Evolutionary conservation across 495 filamentous ascomycete genomes (phyloP).

Genomic region (Pyronema domesticum): DNA sequence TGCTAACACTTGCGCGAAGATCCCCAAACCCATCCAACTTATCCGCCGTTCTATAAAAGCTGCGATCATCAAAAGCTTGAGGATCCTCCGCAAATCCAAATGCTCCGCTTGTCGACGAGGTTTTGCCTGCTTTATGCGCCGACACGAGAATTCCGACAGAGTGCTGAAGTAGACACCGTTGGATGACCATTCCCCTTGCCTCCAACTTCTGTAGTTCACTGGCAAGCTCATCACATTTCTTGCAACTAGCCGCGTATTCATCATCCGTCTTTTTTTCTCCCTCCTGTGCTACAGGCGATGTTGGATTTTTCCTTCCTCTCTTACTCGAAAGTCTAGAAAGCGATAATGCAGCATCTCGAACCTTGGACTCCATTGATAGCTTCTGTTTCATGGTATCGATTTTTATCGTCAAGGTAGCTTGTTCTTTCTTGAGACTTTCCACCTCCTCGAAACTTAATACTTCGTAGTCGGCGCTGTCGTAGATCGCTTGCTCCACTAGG

Average conservation of each 20-base stretch:
- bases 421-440: conserved; percentile 76
- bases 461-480: conserved; percentile 66
- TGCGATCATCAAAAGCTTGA: conserved; percentile 52
- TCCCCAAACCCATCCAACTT: conserved; percentile 39
- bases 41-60: conserved; percentile 56
- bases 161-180: conserved; percentile 62
- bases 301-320: conserved; percentile 25
- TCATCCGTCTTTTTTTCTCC: conserved; percentile 39
- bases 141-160: conserved; percentile 80
- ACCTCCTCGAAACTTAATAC: conserved; percentile 80
- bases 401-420: conserved; percentile 46
- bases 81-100: background rate
- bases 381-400: conserved; percentile 64
- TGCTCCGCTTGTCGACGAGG: background rate
- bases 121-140: conserved; percentile 41
- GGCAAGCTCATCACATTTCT: conserved; percentile 71
- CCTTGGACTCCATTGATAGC: conserved; percentile 78
- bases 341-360: conserved; percentile 78
- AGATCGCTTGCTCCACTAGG: conserved; percentile 79
- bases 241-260: conserved; percentile 53
- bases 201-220: conserved; percentile 63
- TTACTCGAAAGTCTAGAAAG: conserved; percentile 58
- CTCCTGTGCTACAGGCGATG: conserved; percentile 17
- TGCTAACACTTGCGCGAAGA: background rate
- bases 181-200: conserved; percentile 49